phyloP scores from a whole-genome alignment of 192 early-diverging fungal species.

The Podochytrium sp. region DNA sequence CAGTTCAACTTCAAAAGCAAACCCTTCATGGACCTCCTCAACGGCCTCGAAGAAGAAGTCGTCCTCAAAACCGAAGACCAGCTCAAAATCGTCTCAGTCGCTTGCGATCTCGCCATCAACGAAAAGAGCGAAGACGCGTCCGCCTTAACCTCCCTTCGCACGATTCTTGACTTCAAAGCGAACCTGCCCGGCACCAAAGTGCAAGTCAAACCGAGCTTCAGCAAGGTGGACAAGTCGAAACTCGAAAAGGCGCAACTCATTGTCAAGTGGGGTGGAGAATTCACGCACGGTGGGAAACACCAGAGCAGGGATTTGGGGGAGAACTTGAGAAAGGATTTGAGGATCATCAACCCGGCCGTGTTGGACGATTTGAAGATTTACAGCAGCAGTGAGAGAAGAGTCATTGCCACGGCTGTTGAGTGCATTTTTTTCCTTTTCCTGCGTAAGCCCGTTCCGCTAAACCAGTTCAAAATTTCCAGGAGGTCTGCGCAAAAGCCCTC shows the following conservation, averaged over 20 bases:
- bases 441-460: background rate
- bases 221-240: conserved; percentile 46
- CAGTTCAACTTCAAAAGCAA: conserved; percentile 78
- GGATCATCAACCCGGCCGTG: conserved; percentile 84
- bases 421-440: background rate
- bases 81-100: conserved; percentile 65
- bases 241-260: conserved; percentile 84
- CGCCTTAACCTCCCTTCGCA: conserved; percentile 68
- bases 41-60: conserved; percentile 72
- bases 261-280: conserved; percentile 93
- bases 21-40: conserved; percentile 74
- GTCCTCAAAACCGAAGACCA: conserved; percentile 77
- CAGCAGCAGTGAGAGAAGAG: conserved; percentile 85
- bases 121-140: conserved; percentile 59
- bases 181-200: conserved; percentile 88
- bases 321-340: conserved; percentile 88
- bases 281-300: conserved; percentile 90
- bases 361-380: conserved; percentile 87
- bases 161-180: conserved; percentile 80
- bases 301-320: conserved; percentile 91
- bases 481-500: conserved; percentile 67
- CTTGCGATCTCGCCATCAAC: conserved; percentile 60
- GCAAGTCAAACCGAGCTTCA: conserved; percentile 82
- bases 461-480: conserved; percentile 30
- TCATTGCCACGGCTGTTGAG: conserved; percentile 75